Evolutionary conservation across 139 green algal genomes (phyloP).

Genomic region (Desmodesmus armatus): DNA sequence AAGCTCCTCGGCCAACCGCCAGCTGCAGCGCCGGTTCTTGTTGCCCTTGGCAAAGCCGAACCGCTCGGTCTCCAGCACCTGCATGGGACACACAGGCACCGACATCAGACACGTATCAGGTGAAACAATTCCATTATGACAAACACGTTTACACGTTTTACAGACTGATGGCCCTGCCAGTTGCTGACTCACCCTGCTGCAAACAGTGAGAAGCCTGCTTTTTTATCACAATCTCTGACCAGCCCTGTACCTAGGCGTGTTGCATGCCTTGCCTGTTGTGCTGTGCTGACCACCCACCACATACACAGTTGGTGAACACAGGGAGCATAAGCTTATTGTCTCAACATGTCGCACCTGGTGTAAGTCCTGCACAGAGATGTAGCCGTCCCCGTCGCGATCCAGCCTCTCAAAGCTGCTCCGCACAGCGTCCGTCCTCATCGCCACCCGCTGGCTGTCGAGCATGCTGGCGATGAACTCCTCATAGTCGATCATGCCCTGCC

Average conservation of each 20-base stretch:
- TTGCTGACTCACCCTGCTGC: slow-evolving; percentile 59
- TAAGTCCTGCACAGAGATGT: slow-evolving; percentile 68
- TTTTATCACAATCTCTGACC: neutral
- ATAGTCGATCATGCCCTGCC: slow-evolving; percentile 73
- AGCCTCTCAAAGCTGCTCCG: slow-evolving; percentile 57
- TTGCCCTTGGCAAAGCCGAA: too few species aligned
- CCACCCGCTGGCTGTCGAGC: slow-evolving; percentile 63
- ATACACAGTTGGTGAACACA: too few species aligned
- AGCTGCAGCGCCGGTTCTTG: slow-evolving; percentile 13
- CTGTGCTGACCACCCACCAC: too few species aligned
- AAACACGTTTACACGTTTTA: too few species aligned
- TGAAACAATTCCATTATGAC: too few species aligned
- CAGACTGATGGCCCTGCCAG: too few species aligned
- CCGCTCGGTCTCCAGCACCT: neutral
- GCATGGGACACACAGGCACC: neutral
- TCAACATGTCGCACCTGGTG: slow-evolving; percentile 61
- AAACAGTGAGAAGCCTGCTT: neutral
- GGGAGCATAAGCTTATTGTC: too few species aligned
- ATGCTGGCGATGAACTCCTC: slow-evolving; percentile 77
- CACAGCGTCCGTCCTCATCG: slow-evolving; percentile 57
- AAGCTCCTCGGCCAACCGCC: slow-evolving; percentile 61
- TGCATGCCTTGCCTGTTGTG: too few species aligned
- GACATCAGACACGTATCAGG: neutral
- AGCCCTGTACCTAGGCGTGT: too few species aligned
- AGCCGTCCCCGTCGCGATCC: slow-evolving; percentile 58